A percentile compares a stretch with the other conserved stretches of the same genome.
phyloP scores from a whole-genome alignment of 306 rosid species.

The Fagus crenata region DNA sequence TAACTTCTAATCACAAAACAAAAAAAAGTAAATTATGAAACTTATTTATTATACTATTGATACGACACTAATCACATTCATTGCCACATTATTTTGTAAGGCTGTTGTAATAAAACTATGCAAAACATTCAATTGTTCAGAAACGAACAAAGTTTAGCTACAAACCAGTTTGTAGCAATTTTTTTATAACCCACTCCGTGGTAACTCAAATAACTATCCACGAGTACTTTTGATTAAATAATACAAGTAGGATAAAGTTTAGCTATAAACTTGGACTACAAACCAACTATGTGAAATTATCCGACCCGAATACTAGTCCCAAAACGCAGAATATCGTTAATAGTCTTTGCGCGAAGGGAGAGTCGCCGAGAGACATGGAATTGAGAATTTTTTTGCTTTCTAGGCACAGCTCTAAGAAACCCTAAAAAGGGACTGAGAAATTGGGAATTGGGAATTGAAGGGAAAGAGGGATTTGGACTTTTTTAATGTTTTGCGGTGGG shows the following conservation, averaged over 20 bases:
- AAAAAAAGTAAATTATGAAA: neutral
- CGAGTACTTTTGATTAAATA: conserved; percentile 64
- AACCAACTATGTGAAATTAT: conserved; percentile 35
- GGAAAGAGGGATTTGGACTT: too few species aligned
- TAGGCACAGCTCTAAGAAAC: too few species aligned
- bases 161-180: too few species aligned
- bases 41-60: conserved; percentile 10
- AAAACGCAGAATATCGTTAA: conserved; percentile 33
- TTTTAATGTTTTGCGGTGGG: too few species aligned
- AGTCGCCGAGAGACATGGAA: conserved; percentile 31
- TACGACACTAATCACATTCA: too few species aligned
- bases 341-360: conserved; percentile 16
- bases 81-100: too few species aligned
- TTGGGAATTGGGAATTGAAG: too few species aligned
- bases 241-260: conserved; percentile 82
- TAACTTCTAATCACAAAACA: neutral
- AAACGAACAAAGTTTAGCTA: conserved; percentile 62
- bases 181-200: too few species aligned
- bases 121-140: too few species aligned
- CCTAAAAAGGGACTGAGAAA: too few species aligned
- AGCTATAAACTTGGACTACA: conserved; percentile 66
- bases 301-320: conserved; percentile 24
- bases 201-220: too few species aligned
- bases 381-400: too few species aligned
- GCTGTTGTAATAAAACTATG: conserved; percentile 22